Evolutionary conservation across 148 eudicot genomes (phyloP).

Genomic region (Camellia sinensis): DNA sequence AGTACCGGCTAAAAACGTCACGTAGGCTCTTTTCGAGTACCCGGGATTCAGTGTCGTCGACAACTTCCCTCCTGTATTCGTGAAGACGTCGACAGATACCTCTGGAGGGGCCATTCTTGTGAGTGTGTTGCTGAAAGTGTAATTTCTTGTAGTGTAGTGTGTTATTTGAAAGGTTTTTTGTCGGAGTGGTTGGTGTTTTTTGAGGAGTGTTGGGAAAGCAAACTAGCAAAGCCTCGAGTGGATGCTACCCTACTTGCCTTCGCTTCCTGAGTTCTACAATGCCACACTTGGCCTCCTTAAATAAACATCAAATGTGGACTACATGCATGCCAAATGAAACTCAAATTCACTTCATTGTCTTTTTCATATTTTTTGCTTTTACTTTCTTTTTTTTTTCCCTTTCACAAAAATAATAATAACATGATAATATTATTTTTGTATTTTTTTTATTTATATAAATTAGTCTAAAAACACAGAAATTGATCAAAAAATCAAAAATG

Average conservation of each 20-base stretch:
- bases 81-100: neutral
- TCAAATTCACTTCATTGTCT: neutral
- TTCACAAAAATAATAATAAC: no score
- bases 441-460: no score
- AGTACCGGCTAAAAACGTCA: slow-evolving; percentile 45
- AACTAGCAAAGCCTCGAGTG: neutral
- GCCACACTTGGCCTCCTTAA: neutral
- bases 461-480: no score
- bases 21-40: slow-evolving; percentile 29
- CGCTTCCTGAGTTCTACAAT: neutral
- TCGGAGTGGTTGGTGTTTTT: neutral
- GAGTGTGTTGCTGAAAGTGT: neutral
- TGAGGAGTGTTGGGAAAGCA: neutral
- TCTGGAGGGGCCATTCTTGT: slow-evolving; percentile 8
- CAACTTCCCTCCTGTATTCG: slow-evolving; percentile 11
- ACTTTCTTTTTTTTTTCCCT: neutral
- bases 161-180: no score
- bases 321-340: slow-evolving; percentile 16
- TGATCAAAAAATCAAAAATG: no score
- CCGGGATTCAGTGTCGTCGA: neutral
- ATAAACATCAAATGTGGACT: slow-evolving; percentile 8
- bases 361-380: neutral
- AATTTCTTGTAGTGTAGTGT: no score
- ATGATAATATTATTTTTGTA: no score
- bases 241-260: neutral